Evolutionary conservation across 179 eudicot species (phyloP).

Genomic region (Patellifolia procumbens): DNA sequence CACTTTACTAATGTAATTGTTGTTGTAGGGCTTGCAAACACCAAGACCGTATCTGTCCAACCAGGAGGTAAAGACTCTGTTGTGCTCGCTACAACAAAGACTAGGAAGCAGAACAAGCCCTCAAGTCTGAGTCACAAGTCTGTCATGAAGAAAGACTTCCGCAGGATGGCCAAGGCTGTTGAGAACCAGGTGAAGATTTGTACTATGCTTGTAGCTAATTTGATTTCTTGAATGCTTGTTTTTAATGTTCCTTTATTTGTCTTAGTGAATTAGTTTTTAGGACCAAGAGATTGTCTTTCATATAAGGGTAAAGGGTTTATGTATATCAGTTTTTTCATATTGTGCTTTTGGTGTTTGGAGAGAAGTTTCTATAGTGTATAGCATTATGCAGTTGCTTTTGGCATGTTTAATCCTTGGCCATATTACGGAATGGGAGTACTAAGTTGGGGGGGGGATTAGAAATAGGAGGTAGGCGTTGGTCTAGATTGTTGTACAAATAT

Average conservation of each 20-base stretch:
- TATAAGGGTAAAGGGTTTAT: not conserved
- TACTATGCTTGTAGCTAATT: not conserved
- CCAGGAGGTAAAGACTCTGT: constrained; percentile 68
- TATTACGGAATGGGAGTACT: no score
- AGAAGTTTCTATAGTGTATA: not conserved
- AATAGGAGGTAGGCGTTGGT: not conserved
- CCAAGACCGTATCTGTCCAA: constrained; percentile 85
- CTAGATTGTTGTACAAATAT: not conserved
- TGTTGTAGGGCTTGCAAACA: constrained; percentile 73
- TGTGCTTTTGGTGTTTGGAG: not conserved
- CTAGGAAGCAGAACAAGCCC: constrained; percentile 81
- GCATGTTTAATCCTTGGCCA: no score
- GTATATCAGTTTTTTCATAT: not conserved
- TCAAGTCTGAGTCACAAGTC: constrained; percentile 65
- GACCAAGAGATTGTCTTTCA: not conserved
- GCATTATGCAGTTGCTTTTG: no score
- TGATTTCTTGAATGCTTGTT: not conserved
- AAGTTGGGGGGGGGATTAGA: no score
- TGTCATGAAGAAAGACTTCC: constrained; percentile 81
- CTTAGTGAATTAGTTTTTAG: no score
- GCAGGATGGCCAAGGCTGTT: constrained; percentile 80
- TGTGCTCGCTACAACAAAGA: constrained; percentile 76
- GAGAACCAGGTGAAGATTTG: constrained; percentile 66
- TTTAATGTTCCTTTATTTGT: not conserved
- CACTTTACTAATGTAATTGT: not conserved